Percentiles rank a stretch among this genome's conserved stretches.
Conservation (phyloP, 768 basidiomycete genomes). For the Leccinum ochraceum region DNA sequence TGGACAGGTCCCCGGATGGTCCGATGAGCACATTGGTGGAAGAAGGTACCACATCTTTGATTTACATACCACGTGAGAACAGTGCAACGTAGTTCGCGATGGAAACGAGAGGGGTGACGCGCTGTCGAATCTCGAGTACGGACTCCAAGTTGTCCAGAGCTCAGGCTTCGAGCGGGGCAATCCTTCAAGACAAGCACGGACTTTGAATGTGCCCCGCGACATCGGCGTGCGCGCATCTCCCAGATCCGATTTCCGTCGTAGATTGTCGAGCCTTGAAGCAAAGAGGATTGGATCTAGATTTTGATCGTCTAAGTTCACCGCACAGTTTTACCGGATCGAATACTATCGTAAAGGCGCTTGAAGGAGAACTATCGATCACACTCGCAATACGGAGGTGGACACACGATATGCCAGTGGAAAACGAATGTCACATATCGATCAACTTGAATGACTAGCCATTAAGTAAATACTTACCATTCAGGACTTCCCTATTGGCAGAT, state of each 20-base stretch:
- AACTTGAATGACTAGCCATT: background rate
- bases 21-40: background rate
- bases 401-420: too few species aligned
- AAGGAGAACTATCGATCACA: background rate
- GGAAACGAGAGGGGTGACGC: background rate
- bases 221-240: background rate
- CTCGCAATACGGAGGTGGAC: background rate
- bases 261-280: background rate
- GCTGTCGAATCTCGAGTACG: background rate
- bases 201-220: too few species aligned
- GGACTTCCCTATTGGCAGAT: background rate
- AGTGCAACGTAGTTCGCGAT: background rate
- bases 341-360: background rate
- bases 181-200: background rate
- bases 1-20: background rate
- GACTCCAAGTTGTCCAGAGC: background rate
- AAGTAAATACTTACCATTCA: background rate
- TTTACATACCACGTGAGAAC: conserved; percentile 2
- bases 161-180: background rate
- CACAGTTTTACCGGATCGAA: background rate
- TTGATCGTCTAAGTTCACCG: background rate
- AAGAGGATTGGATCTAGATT: background rate
- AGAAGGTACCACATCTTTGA: background rate
- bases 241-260: background rate
- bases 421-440: background rate